A percentile compares a stretch with the other conserved stretches of the same genome.
phyloP scores from a whole-genome alignment of 371 early-diverging fungal species.

The Funneliformis caledonium region DNA sequence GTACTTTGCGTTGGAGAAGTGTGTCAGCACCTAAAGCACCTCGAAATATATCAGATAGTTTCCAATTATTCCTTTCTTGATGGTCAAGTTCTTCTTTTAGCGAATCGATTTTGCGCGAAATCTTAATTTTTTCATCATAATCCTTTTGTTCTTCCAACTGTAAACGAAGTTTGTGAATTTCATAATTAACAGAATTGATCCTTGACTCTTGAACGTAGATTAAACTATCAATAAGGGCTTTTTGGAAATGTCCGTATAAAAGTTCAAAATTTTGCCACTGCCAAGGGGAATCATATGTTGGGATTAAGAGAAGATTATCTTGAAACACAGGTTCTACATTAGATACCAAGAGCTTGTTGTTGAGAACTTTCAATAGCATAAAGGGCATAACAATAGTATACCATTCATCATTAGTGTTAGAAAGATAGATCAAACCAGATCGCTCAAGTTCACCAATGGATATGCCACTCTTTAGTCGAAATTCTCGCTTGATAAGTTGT shows the following conservation, averaged over 20 bases:
- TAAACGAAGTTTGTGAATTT: constrained; percentile 14
- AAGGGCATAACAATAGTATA: constrained; percentile 30
- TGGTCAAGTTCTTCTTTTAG: no score
- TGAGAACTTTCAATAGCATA: constrained; percentile 4
- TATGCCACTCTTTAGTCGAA: no score
- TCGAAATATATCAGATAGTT: constrained; percentile 30
- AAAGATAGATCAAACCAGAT: constrained; percentile 26
- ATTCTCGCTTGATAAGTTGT: neutral
- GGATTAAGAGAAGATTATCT: constrained; percentile 31
- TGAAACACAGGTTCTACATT: constrained; percentile 6
- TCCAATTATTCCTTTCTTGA: neutral
- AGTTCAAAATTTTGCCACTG: constrained; percentile 24
- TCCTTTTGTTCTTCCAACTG: no score
- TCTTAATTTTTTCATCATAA: no score
- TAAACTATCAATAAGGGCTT: constrained; percentile 33
- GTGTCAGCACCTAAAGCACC: constrained; percentile 6
- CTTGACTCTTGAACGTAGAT: constrained; percentile 5
- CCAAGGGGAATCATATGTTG: constrained; percentile 32
- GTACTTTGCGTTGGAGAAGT: constrained; percentile 20
- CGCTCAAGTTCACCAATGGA: constrained; percentile 38
- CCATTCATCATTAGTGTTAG: constrained; percentile 19
- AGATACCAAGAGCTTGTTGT: neutral
- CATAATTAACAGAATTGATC: neutral
- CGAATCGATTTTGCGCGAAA: no score
- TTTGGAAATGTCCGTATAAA: constrained; percentile 28